Conservation (phyloP, 208 protist genomes). For the Leptomonas pyrrhocoris region DNA sequence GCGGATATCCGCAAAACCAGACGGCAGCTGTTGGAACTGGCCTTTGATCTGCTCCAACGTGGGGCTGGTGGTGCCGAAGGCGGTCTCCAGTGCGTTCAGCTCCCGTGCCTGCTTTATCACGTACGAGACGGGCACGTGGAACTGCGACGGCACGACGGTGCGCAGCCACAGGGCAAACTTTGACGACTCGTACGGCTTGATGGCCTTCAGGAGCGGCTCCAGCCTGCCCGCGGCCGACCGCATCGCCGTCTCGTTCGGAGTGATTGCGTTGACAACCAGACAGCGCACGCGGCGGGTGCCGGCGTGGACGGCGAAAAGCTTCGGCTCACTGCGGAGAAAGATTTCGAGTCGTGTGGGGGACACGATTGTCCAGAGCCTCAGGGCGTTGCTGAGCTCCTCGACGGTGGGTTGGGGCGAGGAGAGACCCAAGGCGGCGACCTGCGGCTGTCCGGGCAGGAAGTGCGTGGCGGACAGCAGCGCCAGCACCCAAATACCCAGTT, state of each 20-base stretch:
- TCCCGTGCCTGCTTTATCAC: not conserved
- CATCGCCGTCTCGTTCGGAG: not conserved
- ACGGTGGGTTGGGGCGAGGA: constrained; percentile 14
- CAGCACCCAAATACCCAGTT: constrained; percentile 33
- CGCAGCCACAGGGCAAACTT: constrained; percentile 27
- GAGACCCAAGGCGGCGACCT: constrained; percentile 17
- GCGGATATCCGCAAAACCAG: constrained; percentile 32
- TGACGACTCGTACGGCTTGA: not conserved
- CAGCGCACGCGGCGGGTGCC: constrained; percentile 4
- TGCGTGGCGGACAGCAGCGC: constrained; percentile 42
- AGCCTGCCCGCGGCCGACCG: not conserved
- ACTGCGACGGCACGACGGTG: constrained; percentile 31
- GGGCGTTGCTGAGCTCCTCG: constrained; percentile 10
- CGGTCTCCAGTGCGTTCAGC: not conserved
- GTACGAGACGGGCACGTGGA: constrained; percentile 25
- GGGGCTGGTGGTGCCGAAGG: constrained; percentile 8
- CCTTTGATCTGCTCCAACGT: constrained; percentile 17
- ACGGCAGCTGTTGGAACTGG: constrained; percentile 20
- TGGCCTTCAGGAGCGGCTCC: not conserved
- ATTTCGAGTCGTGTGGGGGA: not conserved
- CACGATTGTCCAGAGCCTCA: constrained; percentile 9
- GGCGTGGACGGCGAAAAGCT: not conserved
- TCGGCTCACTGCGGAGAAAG: constrained; percentile 4
- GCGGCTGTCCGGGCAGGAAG: constrained; percentile 31
- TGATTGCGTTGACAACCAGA: not conserved